Evolutionary conservation across 768 basidiomycete species (phyloP).

Genomic region (Calocybe indica): DNA sequence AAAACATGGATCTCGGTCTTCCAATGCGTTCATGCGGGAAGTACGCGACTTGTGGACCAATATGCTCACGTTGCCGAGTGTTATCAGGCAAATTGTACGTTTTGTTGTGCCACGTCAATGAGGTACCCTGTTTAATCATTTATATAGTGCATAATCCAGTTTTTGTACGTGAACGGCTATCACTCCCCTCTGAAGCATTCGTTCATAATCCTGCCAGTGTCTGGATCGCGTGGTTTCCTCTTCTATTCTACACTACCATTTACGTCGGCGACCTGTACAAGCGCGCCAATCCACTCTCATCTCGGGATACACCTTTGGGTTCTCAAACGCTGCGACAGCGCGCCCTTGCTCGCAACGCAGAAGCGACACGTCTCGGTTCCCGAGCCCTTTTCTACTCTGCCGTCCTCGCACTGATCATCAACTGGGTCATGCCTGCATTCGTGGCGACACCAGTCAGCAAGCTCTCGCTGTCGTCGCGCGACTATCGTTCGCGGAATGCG

Average conservation of each 20-base stretch:
- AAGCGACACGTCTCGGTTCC: constrained; percentile 79
- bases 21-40: constrained; percentile 32
- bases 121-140: neutral
- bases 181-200: neutral
- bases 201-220: constrained; percentile 33
- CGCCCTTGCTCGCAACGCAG: constrained; percentile 38
- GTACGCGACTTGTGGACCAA: constrained; percentile 68
- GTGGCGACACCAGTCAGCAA: constrained; percentile 23
- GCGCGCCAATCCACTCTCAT: constrained; percentile 25
- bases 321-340: constrained; percentile 12
- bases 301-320: constrained; percentile 13
- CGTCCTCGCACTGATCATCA: constrained; percentile 58
- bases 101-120: neutral
- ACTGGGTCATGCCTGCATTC: constrained; percentile 67
- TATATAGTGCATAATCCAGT: constrained; percentile 67
- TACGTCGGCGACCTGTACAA: constrained; percentile 89
- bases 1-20: constrained; percentile 4
- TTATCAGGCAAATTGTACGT: constrained; percentile 79
- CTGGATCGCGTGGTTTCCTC: constrained; percentile 91
- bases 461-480: neutral
- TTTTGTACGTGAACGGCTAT: constrained; percentile 43
- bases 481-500: neutral
- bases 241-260: constrained; percentile 82
- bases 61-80: constrained; percentile 59
- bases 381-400: constrained; percentile 79